Evolutionary conservation across 495 filamentous ascomycete species (phyloP).

Genomic region (Cercophora sp.): DNA sequence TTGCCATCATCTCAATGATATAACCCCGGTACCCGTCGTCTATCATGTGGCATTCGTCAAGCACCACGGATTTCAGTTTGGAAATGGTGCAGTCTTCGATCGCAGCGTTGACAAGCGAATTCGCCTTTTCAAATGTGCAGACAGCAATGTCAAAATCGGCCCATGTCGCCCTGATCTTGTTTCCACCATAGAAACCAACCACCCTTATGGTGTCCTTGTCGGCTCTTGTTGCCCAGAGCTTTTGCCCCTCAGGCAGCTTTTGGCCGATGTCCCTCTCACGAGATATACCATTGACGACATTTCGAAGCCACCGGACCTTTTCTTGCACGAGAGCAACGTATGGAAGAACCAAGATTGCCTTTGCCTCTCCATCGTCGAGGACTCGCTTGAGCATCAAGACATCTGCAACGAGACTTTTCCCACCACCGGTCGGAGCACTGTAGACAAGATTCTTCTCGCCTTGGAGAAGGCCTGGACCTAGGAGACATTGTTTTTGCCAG

Average conservation of each 20-base stretch:
- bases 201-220: slow-evolving; percentile 55
- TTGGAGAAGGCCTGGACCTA: slow-evolving; percentile 60
- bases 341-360: slow-evolving; percentile 74
- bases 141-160: slow-evolving; percentile 74
- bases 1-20: slow-evolving; percentile 73
- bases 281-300: slow-evolving; percentile 60
- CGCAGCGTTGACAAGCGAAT: slow-evolving; percentile 69
- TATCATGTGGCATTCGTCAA: slow-evolving; percentile 82
- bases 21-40: slow-evolving; percentile 78
- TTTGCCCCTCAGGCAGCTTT: slow-evolving; percentile 20
- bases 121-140: slow-evolving; percentile 86
- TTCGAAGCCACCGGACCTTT: slow-evolving; percentile 73
- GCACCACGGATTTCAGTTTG: slow-evolving; percentile 62
- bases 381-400: slow-evolving; percentile 70
- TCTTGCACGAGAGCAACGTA: slow-evolving; percentile 83
- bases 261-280: slow-evolving; percentile 31
- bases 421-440: slow-evolving; percentile 79
- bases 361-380: slow-evolving; percentile 59
- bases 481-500: slow-evolving; percentile 78
- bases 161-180: slow-evolving; percentile 61
- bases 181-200: slow-evolving; percentile 72
- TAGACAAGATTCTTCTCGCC: slow-evolving; percentile 73
- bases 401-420: slow-evolving; percentile 76
- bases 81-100: slow-evolving; percentile 69
- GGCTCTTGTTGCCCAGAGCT: slow-evolving; percentile 39